A percentile compares a stretch with the other conserved stretches of the same genome.
Conservation (phyloP, 768 basidiomycete genomes). For the Imleria badia region DNA sequence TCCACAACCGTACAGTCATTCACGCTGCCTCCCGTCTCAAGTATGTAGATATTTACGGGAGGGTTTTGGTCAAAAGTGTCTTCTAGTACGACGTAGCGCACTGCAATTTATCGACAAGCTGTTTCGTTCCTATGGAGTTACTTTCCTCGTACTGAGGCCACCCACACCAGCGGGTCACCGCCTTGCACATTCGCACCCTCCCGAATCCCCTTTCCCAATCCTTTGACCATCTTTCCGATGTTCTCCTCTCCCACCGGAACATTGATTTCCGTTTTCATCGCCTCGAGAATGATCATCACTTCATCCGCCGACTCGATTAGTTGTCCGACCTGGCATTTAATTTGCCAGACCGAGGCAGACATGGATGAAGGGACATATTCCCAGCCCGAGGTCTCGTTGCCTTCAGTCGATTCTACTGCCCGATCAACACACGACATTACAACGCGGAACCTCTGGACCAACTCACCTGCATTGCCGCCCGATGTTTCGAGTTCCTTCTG, state of each 20-base stretch:
- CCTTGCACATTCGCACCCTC: conserved; percentile 47
- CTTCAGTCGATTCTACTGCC: background rate
- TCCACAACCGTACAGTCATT: too few relatives aligned
- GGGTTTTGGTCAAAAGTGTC: background rate
- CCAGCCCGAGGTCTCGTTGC: conserved; percentile 1
- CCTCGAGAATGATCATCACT: conserved; percentile 52
- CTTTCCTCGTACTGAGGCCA: conserved; percentile 5
- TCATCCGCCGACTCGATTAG: conserved; percentile 40
- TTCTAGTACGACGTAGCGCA: background rate
- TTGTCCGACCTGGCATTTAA: conserved; percentile 45
- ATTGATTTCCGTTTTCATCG: conserved; percentile 66
- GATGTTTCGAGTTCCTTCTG: conserved; percentile 21
- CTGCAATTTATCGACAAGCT: background rate
- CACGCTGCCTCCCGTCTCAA: too few relatives aligned
- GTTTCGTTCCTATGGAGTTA: background rate
- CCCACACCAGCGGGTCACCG: conserved; percentile 45
- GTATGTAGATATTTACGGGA: background rate
- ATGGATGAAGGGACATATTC: conserved; percentile 35
- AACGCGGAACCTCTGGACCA: background rate
- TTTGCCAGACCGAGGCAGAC: conserved; percentile 51
- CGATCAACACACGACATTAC: background rate
- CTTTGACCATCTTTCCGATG: conserved; percentile 43
- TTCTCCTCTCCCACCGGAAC: conserved; percentile 45
- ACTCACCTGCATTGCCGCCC: conserved; percentile 2
- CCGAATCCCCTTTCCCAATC: conserved; percentile 39